Conservation (phyloP, 2,329 filamentous ascomycete species). For the Cladosporium sp. region DNA sequence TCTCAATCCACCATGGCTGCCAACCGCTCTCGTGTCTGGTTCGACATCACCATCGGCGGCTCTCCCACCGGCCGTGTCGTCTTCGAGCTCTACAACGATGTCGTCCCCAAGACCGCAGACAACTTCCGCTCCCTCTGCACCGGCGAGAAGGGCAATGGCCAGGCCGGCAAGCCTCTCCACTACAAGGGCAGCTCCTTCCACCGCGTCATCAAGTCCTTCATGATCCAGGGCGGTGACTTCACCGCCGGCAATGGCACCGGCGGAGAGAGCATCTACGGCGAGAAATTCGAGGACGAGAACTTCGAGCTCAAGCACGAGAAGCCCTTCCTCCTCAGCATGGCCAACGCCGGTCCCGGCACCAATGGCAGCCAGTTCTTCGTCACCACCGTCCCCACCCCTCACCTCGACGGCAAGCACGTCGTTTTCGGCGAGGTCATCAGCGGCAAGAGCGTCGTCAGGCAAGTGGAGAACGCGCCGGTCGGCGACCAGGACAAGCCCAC, state of each 20-base stretch:
- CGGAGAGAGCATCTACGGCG: constrained; percentile 94
- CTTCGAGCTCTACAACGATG: constrained; percentile 68
- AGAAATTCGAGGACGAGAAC: constrained; percentile 96
- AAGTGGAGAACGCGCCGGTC: constrained; percentile 81
- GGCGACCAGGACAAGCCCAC: constrained; percentile 72
- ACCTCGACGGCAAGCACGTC: constrained; percentile 94
- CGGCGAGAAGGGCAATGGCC: constrained; percentile 84
- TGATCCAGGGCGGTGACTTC: constrained; percentile 98
- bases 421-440: constrained; percentile 93
- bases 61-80: constrained; percentile 70
- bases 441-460: constrained; percentile 85
- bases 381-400: constrained; percentile 90
- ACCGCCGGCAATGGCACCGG: constrained; percentile 92
- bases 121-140: constrained; percentile 96
- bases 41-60: constrained; percentile 81
- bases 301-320: constrained; percentile 88
- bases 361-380: constrained; percentile 99
- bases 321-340: constrained; percentile 95
- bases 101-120: constrained; percentile 91
- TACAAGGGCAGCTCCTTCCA: constrained; percentile 94
- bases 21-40: constrained; percentile 76
- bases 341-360: constrained; percentile 90
- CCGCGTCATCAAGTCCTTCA: constrained; percentile 96
- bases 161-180: constrained; percentile 77
- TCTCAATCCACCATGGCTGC: constrained; percentile 11